Percentiles rank a stretch among this genome's conserved stretches.
phyloP scores from a whole-genome alignment of 208 protist genomes.

The Leishmania tarentolae region DNA sequence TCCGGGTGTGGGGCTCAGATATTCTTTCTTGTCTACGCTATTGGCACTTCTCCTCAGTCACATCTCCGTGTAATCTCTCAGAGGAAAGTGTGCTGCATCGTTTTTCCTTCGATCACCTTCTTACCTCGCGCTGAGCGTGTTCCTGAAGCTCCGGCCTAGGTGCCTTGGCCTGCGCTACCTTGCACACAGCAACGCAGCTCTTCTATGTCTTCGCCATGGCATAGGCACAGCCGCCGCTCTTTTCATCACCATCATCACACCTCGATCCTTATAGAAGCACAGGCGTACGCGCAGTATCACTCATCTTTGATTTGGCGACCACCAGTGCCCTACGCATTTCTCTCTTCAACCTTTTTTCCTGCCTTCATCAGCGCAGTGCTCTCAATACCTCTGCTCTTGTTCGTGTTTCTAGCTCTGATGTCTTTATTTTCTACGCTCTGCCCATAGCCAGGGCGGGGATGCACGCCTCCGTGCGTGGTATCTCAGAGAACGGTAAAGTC shows the following conservation, averaged over 20 bases:
- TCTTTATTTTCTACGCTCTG: background rate
- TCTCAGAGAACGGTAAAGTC: background rate
- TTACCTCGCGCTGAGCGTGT: background rate
- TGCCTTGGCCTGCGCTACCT: background rate
- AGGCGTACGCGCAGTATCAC: background rate
- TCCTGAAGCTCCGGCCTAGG: background rate
- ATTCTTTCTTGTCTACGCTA: too few species aligned
- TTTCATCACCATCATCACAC: background rate
- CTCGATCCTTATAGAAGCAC: background rate
- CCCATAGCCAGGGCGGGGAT: background rate
- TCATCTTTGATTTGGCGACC: background rate
- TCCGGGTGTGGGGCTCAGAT: background rate
- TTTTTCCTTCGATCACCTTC: background rate
- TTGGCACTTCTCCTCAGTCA: too few species aligned
- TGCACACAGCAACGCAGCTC: background rate
- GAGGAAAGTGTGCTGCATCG: too few species aligned
- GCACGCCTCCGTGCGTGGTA: background rate
- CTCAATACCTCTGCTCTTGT: background rate
- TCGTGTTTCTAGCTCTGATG: background rate
- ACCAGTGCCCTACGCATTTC: background rate
- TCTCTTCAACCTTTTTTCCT: background rate
- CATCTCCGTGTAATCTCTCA: too few species aligned
- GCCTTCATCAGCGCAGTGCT: background rate
- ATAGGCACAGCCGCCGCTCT: too few species aligned
- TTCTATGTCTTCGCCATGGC: too few species aligned